Percentiles rank a stretch among this genome's conserved stretches.
Evolutionary conservation across 768 basidiomycete species (phyloP).

Genomic region (Boletus tomentosulus): DNA sequence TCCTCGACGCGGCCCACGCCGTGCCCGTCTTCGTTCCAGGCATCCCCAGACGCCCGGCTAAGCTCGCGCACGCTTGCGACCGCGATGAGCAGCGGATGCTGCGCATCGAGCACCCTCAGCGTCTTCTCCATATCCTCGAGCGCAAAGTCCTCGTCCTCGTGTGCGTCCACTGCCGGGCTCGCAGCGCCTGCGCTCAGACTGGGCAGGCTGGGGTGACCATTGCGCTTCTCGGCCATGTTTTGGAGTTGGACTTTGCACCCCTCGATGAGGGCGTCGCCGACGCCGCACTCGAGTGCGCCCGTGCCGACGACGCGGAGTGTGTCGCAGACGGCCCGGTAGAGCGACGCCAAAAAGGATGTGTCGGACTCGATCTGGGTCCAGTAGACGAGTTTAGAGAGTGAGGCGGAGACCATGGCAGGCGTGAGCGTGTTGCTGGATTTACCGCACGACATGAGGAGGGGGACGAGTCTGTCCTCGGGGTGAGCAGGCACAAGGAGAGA

Average conservation of each 20-base stretch:
- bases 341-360: constrained; percentile 69
- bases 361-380: constrained; percentile 66
- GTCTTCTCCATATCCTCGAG: constrained; percentile 76
- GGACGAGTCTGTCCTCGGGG: constrained; percentile 50
- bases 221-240: constrained; percentile 62
- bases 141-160: constrained; percentile 66
- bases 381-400: constrained; percentile 60
- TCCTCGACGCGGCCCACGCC: no score
- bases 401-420: constrained; percentile 62
- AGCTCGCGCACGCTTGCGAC: constrained; percentile 69
- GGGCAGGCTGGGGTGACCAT: constrained; percentile 27
- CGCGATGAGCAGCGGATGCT: constrained; percentile 65
- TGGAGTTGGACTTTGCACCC: constrained; percentile 72
- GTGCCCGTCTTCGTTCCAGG: not conserved
- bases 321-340: constrained; percentile 69
- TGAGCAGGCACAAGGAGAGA: not conserved
- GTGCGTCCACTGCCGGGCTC: not conserved
- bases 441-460: constrained; percentile 65
- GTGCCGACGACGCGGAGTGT: constrained; percentile 57
- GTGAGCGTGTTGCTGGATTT: constrained; percentile 63
- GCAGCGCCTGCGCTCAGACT: not conserved
- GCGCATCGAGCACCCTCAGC: constrained; percentile 49
- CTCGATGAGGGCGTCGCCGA: constrained; percentile 53
- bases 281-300: constrained; percentile 47
- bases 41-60: constrained; percentile 27